phyloP scores from a whole-genome alignment of 2,329 filamentous ascomycete species.

The Metarhizium anisopliae region DNA sequence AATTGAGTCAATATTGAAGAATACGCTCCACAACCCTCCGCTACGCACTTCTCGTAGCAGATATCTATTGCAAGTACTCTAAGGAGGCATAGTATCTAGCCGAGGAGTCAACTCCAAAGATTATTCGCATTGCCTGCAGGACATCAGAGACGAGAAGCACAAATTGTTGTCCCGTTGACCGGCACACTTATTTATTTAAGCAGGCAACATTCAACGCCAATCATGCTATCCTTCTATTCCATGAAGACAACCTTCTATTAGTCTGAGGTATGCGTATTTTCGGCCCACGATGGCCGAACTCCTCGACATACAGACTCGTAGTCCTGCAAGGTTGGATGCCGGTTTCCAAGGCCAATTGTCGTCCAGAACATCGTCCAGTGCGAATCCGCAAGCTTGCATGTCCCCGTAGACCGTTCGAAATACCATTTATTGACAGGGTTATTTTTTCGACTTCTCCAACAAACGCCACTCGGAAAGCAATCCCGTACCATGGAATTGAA shows the following conservation, averaged over 20 bases:
- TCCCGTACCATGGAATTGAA: conserved; percentile 91
- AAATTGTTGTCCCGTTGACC: neutral
- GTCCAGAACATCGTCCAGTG: conserved; percentile 99
- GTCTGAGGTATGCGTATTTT: conserved; percentile 48
- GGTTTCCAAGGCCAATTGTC: conserved; percentile 53
- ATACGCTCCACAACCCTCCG: neutral
- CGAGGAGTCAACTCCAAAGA: no score
- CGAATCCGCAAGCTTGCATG: conserved; percentile 68
- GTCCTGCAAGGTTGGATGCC: conserved; percentile 48
- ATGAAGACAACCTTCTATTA: conserved; percentile 18
- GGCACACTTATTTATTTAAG: neutral
- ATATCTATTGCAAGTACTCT: neutral
- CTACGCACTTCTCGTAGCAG: conserved; percentile 4
- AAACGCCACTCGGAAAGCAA: conserved; percentile 82
- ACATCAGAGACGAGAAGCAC: no score
- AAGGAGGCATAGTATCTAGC: no score
- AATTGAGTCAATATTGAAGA: neutral
- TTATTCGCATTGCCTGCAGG: no score
- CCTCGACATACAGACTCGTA: conserved; percentile 67
- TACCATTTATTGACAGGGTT: conserved; percentile 99
- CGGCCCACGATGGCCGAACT: conserved; percentile 55
- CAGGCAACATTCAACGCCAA: no score
- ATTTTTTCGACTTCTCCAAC: conserved; percentile 81
- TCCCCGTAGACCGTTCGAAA: conserved; percentile 81
- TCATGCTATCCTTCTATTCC: neutral